Evolutionary conservation across 345 rosid species (phyloP).

Genomic region (Populus alba): DNA sequence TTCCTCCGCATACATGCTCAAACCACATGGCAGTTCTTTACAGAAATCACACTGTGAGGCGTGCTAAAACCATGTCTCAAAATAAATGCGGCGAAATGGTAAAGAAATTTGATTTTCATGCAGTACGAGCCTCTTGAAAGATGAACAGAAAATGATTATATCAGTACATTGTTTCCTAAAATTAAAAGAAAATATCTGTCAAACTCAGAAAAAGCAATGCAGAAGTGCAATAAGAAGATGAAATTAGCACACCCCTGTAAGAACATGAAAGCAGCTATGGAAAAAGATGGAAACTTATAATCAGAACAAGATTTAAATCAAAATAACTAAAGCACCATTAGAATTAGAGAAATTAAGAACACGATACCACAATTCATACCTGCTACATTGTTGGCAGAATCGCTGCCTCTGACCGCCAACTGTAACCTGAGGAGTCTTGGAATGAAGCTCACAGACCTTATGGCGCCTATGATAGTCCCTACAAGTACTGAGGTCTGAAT

Average conservation of each 20-base stretch:
- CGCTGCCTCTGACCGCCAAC: conserved; percentile 66
- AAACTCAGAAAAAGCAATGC: background rate
- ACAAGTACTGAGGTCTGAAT: conserved; percentile 61
- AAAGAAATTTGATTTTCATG: background rate
- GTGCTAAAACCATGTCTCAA: too few relatives aligned
- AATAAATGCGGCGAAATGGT: background rate
- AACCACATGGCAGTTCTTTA: background rate
- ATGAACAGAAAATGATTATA: background rate
- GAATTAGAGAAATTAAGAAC: background rate
- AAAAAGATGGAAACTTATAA: background rate
- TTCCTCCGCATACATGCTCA: background rate
- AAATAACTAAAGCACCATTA: background rate
- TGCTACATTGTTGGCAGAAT: conserved; percentile 96
- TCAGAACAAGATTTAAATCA: background rate
- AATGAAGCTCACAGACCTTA: conserved; percentile 87
- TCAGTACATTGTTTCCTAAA: background rate
- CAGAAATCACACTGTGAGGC: too few relatives aligned
- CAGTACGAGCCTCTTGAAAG: background rate
- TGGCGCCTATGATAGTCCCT: conserved; percentile 84
- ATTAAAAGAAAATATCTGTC: background rate
- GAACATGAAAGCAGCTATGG: background rate
- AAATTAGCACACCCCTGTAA: background rate
- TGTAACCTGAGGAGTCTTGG: conserved; percentile 68
- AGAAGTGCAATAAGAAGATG: background rate
- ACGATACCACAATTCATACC: conserved; percentile 33